Conservation (phyloP, 768 basidiomycete genomes). For the Agaricus sinodeliciosus region DNA sequence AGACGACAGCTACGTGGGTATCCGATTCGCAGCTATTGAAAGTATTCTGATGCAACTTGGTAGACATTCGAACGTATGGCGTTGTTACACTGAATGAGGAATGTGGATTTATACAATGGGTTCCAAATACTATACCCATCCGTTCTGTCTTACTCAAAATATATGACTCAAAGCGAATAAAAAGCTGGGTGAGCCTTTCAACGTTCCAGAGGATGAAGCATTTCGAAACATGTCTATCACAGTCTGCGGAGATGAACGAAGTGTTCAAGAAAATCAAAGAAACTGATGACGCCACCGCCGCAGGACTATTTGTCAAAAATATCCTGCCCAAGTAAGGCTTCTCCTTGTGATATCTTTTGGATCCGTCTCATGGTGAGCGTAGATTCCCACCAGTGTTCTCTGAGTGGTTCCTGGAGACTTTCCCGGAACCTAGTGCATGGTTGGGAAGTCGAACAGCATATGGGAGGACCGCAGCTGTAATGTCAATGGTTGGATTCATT, state of each 20-base stretch:
- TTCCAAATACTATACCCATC: conserved; percentile 83
- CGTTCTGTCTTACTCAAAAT: conserved; percentile 64
- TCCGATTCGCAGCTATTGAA: background rate
- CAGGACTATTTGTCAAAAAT: conserved; percentile 41
- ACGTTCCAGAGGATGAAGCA: background rate
- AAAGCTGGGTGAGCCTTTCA: conserved; percentile 31
- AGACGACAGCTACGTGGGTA: conserved; percentile 80
- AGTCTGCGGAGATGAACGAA: conserved; percentile 33
- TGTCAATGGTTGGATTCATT: conserved; percentile 98
- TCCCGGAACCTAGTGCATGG: conserved; percentile 96
- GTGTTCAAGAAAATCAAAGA: conserved; percentile 47
- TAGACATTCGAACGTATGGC: conserved; percentile 96
- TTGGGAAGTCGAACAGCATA: conserved; percentile 82
- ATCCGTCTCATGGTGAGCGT: background rate
- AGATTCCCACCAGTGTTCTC: conserved; percentile 87
- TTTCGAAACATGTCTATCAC: background rate
- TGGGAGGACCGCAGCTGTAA: conserved; percentile 87
- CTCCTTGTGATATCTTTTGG: background rate
- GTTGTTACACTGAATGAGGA: conserved; percentile 97
- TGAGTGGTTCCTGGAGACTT: conserved; percentile 96
- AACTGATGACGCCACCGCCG: conserved; percentile 40
- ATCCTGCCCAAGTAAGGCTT: conserved; percentile 51
- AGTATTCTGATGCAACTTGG: background rate
- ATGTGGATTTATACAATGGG: conserved; percentile 98
- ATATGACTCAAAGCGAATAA: conserved; percentile 47